A percentile compares a stretch with the other conserved stretches of the same genome.
Conservation (phyloP, 2,329 filamentous ascomycete species). For the Cercospora sojina region DNA sequence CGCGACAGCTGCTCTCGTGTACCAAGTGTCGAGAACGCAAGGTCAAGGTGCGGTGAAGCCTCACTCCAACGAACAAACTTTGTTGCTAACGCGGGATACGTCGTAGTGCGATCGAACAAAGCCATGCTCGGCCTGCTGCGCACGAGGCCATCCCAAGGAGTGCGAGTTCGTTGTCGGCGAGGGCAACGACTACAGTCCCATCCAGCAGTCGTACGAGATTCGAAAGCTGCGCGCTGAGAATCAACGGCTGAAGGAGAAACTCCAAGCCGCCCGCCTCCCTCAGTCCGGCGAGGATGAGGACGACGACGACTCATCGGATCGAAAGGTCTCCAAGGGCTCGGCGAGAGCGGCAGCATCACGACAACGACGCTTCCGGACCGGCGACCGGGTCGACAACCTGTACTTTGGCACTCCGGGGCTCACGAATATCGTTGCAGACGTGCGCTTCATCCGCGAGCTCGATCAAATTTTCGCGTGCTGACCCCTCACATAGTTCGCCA, state of each 20-base stretch:
- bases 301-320: conserved; percentile 32
- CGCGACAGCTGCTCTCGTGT: conserved; percentile 49
- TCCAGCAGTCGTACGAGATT: conserved; percentile 50
- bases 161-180: conserved; percentile 49
- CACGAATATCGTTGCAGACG: conserved; percentile 49
- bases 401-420: conserved; percentile 54
- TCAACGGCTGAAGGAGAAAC: conserved; percentile 45
- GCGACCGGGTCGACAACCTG: conserved; percentile 46
- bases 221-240: conserved; percentile 49
- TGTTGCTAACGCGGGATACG: conserved; percentile 16
- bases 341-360: conserved; percentile 30
- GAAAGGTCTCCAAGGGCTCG: conserved; percentile 27
- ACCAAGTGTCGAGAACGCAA: conserved; percentile 52
- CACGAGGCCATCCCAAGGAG: conserved; percentile 48
- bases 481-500: conserved; percentile 41
- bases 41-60: conserved; percentile 43
- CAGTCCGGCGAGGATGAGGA: conserved; percentile 42
- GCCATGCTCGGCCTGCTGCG: conserved; percentile 51
- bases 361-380: conserved; percentile 41
- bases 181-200: conserved; percentile 48
- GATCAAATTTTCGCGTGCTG: conserved; percentile 15
- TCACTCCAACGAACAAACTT: conserved; percentile 4
- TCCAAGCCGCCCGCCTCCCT: conserved; percentile 37
- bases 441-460: conserved; percentile 29
- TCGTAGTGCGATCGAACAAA: conserved; percentile 50